phyloP scores from a whole-genome alignment of 2,329 filamentous ascomycete genomes.

The Nemania bipapillata region DNA sequence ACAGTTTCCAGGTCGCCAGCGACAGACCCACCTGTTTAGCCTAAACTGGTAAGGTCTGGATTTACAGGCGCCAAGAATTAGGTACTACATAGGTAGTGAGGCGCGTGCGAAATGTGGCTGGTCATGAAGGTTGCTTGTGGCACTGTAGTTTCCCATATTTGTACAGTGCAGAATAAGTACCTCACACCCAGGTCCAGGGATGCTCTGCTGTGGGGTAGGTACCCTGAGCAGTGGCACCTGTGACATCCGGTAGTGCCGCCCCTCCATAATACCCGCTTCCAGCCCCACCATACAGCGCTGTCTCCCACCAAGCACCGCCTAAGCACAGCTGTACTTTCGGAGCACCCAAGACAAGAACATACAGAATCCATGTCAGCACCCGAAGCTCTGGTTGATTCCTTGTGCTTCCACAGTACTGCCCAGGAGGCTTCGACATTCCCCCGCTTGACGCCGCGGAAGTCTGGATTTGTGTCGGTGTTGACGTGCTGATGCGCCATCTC shows the following conservation, averaged over 20 bases:
- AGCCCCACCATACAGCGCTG: constrained; percentile 19
- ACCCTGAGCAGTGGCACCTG: not conserved
- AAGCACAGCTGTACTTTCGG: constrained; percentile 9
- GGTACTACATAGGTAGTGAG: too few species aligned
- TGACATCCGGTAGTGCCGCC: constrained; percentile 16
- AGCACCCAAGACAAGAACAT: constrained; percentile 16
- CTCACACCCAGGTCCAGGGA: too few species aligned
- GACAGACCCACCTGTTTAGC: constrained; percentile 9
- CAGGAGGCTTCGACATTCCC: constrained; percentile 7
- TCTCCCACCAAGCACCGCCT: not conserved
- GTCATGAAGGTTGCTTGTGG: too few species aligned
- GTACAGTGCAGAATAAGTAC: too few species aligned
- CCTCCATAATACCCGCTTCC: not conserved
- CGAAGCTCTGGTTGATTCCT: constrained; percentile 23
- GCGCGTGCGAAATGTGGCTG: too few species aligned
- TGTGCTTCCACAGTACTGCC: constrained; percentile 17
- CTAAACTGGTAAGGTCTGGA: not conserved
- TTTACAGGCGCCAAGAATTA: not conserved
- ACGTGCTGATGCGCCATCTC: constrained; percentile 3
- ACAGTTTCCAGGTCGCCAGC: constrained; percentile 32
- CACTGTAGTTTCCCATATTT: too few species aligned
- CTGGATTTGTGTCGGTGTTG: not conserved
- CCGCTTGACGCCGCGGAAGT: not conserved
- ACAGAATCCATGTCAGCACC: constrained; percentile 28
- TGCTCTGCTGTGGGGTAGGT: not conserved